Base-by-base conservation (phyloP, 108 stramenopile genomes). In the Pseudonitzschia multistriata region DNA sequence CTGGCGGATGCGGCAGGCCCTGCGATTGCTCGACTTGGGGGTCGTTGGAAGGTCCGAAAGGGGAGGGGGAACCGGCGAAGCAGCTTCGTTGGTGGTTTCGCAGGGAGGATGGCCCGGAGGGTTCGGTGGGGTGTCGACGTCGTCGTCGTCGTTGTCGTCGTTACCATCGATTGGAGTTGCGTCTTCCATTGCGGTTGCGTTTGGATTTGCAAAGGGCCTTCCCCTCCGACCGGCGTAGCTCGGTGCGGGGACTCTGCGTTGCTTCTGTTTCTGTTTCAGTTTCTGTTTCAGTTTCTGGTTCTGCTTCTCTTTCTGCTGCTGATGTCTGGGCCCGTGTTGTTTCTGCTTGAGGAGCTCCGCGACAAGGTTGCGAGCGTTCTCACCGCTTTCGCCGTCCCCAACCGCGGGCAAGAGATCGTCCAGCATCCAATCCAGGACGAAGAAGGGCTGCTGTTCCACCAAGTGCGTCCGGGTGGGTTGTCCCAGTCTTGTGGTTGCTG, bases 401-500 rank as follows among this genome's bases (percentile, higher is more conserved):
- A 45, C 27, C 37, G 42, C 34, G 0, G 63, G 63, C 37, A 64
- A 39, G 17, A 64, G 34, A 10, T 64, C 63, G 39, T 64, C 40
- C 4, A 64, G 35, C 57, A 59, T 59, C 63, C 63, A 64, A 64
- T 64, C 63, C n/a, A 64, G 39, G 0, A 64, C 27, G 40, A 64
- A 64, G 27, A 64, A 64, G 0, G 63, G 63, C 13, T 37, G n/a
- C n/a, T n/a, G n/a, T n/a, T n/a, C n/a, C n/a, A n/a, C n/a, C n/a
- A n/a, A n/a, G n/a, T n/a, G n/a, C n/a, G n/a, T n/a, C n/a, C n/a
- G n/a, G n/a, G n/a, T n/a, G n/a, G n/a, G n/a, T n/a, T n/a, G n/a
- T n/a, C n/a, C n/a, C n/a, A 7, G 40, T 42, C 40, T 13, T 42
- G 50, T 52, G 21, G 50, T 52, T 52, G 50, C 2, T 10, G 50